These are phyloP conservation scores for Cryphonectria carpinicola DNA, from an alignment of 2,329 filamentous ascomycete species.

Conservation along the genomic window DNA sequence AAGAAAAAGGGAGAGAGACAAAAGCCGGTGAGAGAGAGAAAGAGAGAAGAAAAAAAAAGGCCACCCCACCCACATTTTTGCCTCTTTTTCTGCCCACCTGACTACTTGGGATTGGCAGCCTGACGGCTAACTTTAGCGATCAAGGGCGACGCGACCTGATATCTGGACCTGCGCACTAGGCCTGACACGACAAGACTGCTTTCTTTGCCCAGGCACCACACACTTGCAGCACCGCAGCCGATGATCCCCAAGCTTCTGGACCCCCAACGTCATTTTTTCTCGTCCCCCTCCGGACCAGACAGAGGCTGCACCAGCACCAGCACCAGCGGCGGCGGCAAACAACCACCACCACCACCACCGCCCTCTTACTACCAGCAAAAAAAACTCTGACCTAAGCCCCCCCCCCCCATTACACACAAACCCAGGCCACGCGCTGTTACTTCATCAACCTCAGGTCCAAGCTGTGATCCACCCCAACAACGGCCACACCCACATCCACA, in stretches of 20 bases:
- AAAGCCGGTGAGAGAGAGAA: not conserved
- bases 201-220: not conserved
- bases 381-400: slow-evolving; percentile 25
- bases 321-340: not conserved
- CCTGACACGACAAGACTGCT: not conserved
- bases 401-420: not conserved
- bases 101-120: not conserved
- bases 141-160: not conserved
- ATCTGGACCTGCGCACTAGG: not conserved
- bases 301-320: not conserved
- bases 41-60: not conserved
- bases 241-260: slow-evolving; percentile 9
- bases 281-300: not conserved
- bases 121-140: not conserved
- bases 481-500: slow-evolving; percentile 1
- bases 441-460: not conserved
- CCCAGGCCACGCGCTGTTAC: slow-evolving; percentile 1
- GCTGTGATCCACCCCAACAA: slow-evolving; percentile 10
- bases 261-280: slow-evolving; percentile 23
- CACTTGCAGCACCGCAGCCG: not conserved
- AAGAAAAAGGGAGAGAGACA: not conserved
- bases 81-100: not conserved
- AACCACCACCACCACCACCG: not conserved
- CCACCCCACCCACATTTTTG: not conserved
- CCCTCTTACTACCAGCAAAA: not conserved